Evolutionary conservation across 106 monocot genomes (phyloP), one percentile per base, ranked within the genome.

Genomic region (Dendrobium nobile): DNA sequence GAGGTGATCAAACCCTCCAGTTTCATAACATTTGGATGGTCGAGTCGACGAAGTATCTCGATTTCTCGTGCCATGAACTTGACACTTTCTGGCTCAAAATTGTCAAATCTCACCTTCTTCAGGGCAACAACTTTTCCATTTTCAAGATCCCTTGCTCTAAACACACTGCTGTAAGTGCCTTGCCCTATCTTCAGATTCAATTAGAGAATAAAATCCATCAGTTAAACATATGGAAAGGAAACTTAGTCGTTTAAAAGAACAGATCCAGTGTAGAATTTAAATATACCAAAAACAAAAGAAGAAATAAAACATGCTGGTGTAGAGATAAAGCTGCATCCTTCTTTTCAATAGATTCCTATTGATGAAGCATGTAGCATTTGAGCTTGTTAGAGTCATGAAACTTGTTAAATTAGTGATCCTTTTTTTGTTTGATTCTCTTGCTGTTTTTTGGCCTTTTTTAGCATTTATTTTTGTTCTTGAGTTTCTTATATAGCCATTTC

Each of bases 151-250:
- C 85, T 87, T 59, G 92, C 92, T 80, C 79, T 84, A 68, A 92
- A 92, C 47, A 92, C 92, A 82, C 84, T 92, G 84, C 92, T 92
- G 80, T 92, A 92, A 1, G 92, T 92, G 6, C 92, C 92, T 89
- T 92, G 89, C 54, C 92, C 92, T 67, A 92, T 81, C 92, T 92
- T 85, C 82, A 85, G 33, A 86, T 58, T 45, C 77, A 82, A 7
- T 61, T 37, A 61, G 22, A 22, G 19, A n/a, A 61, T 22, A 61
- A 19, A 61, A n/a, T 22, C 61, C 61, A 61, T 61, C 4, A 61
- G 22, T 22, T 24, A n/a, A 61, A 61, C 24, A 61, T 20, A 5
- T 61, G 18, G 1, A 5, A 22, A 20, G 59, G 22, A 61, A 22
- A 61, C 31, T 31, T 31, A 31, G 31, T 31, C 1, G 31, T 31